Evolutionary conservation across 257 asterid species (phyloP).

Genomic region (Fraxinus cuspidata): DNA sequence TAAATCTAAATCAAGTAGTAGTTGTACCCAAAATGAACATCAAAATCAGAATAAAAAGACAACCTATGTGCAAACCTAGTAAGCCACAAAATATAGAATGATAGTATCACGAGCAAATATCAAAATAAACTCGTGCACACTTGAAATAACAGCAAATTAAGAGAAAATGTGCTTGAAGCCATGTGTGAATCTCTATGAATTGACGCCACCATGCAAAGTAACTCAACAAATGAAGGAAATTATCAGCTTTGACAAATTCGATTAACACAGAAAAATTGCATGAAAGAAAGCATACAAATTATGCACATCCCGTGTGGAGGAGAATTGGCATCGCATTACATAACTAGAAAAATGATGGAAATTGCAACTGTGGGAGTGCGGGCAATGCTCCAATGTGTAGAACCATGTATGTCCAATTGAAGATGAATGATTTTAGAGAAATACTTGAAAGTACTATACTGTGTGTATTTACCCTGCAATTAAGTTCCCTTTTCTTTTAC

Average conservation of each 20-base stretch:
- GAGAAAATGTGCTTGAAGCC: too few species aligned
- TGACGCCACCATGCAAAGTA: not conserved
- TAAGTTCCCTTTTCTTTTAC: too few species aligned
- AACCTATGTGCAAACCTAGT: not conserved
- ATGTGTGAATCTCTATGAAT: too few species aligned
- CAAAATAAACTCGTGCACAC: not conserved
- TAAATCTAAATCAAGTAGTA: not conserved
- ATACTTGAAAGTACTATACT: too few species aligned
- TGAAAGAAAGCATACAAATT: not conserved
- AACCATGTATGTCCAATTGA: not conserved
- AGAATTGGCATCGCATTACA: not conserved
- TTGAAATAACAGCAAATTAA: too few species aligned
- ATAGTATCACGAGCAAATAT: not conserved
- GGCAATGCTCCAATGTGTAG: not conserved
- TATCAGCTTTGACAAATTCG: not conserved
- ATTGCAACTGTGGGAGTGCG: not conserved
- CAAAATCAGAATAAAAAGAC: not conserved
- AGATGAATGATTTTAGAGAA: not conserved
- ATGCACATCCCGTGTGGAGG: not conserved
- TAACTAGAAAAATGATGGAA: not conserved
- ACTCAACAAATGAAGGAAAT: not conserved
- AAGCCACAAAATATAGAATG: not conserved
- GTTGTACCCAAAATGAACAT: not conserved
- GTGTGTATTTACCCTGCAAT: too few species aligned
- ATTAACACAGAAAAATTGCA: not conserved